phyloP scores from a whole-genome alignment of 2,329 filamentous ascomycete species.

The Cercospora citrullina region DNA sequence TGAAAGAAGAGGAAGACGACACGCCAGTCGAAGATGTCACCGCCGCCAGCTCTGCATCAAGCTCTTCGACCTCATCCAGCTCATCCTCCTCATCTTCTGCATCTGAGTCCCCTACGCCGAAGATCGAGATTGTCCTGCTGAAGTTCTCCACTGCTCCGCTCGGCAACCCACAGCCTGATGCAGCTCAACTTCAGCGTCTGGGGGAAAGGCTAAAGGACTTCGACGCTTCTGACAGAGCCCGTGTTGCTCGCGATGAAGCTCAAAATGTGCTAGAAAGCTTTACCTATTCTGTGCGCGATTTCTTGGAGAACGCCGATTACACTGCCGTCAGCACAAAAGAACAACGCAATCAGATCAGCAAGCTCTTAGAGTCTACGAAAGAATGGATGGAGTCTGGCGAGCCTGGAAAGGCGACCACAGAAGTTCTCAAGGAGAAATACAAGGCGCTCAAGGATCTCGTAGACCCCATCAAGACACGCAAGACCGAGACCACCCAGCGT shows the following conservation, averaged over 20 bases:
- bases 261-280: slow-evolving; percentile 91
- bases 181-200: slow-evolving; percentile 60
- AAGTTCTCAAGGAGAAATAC: slow-evolving; percentile 73
- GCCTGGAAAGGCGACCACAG: slow-evolving; percentile 71
- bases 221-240: slow-evolving; percentile 77
- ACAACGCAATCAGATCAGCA: slow-evolving; percentile 66
- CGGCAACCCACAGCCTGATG: slow-evolving; percentile 58
- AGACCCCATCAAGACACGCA: slow-evolving; percentile 72
- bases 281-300: slow-evolving; percentile 84
- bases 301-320: slow-evolving; percentile 76
- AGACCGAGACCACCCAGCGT: slow-evolving; percentile 69
- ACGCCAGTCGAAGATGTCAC: slow-evolving; percentile 45
- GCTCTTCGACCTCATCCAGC: slow-evolving; percentile 40
- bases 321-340: slow-evolving; percentile 67
- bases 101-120: slow-evolving; percentile 45
- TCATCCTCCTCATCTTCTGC: slow-evolving; percentile 49
- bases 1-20: slow-evolving; percentile 61
- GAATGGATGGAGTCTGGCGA: slow-evolving; percentile 82
- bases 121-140: slow-evolving; percentile 55
- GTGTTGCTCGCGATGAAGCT: slow-evolving; percentile 76
- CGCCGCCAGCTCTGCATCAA: slow-evolving; percentile 26
- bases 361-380: slow-evolving; percentile 67
- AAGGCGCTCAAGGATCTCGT: slow-evolving; percentile 76
- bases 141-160: slow-evolving; percentile 48
- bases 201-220: slow-evolving; percentile 75